These are phyloP conservation scores for Daldinia caldariorum DNA, from an alignment of 495 filamentous ascomycete genomes.

Conservation along the genomic window DNA sequence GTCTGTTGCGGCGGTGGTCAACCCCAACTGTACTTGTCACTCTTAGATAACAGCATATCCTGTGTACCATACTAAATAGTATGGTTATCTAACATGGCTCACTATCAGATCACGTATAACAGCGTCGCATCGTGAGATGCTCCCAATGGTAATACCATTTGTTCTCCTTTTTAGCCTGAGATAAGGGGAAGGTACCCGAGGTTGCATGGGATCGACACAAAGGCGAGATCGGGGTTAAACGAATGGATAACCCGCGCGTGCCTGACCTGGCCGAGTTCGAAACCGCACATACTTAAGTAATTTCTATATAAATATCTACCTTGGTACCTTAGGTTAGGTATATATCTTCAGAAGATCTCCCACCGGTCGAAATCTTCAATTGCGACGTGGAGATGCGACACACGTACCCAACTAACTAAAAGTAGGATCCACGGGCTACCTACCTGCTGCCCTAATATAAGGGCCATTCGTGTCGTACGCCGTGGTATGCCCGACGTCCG, in stretches of 20 bases:
- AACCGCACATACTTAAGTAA: background rate
- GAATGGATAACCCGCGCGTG: background rate
- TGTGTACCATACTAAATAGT: background rate
- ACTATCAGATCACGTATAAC: background rate
- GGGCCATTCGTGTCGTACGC: slow-evolving; percentile 5
- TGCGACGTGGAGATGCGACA: slow-evolving; percentile 21
- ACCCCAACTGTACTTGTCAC: background rate
- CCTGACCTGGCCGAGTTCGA: background rate
- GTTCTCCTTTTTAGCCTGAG: slow-evolving; percentile 31
- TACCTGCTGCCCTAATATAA: no score
- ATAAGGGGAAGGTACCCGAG: background rate
- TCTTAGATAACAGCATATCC: no score
- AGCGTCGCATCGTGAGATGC: slow-evolving; percentile 3
- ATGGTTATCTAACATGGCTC: background rate
- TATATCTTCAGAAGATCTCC: background rate
- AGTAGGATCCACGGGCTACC: no score
- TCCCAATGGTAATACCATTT: slow-evolving; percentile 13
- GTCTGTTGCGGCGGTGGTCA: background rate
- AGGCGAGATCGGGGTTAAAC: slow-evolving; percentile 4
- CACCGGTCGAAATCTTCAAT: slow-evolving; percentile 15
- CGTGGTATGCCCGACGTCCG: slow-evolving; percentile 8
- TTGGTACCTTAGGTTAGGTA: background rate
- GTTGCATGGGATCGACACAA: slow-evolving; percentile 7
- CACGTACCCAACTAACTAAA: background rate
- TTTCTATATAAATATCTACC: no score